Evolutionary conservation across 108 stramenopile species (phyloP).

Genomic region (Nitzschia sp.): DNA sequence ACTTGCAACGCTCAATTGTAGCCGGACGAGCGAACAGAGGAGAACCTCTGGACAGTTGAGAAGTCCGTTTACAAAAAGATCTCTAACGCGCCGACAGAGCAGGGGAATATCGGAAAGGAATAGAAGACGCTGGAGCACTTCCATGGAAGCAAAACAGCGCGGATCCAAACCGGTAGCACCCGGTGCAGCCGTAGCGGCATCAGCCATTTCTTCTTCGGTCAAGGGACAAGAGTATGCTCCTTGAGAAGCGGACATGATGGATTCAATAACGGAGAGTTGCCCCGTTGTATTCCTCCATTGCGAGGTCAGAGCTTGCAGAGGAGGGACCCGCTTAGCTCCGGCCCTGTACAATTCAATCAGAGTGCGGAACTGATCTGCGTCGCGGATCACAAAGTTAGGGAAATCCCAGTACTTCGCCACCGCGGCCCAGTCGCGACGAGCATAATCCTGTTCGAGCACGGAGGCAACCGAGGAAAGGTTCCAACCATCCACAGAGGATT

Average conservation of each 20-base stretch:
- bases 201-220: slow-evolving; percentile 65
- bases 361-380: slow-evolving; percentile 63
- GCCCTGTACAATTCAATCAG: slow-evolving; percentile 79
- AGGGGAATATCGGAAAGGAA: slow-evolving; percentile 74
- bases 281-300: slow-evolving; percentile 79
- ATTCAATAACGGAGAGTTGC: slow-evolving; percentile 78
- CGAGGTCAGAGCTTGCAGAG: slow-evolving; percentile 57
- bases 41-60: slow-evolving; percentile 75
- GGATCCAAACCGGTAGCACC: slow-evolving; percentile 53
- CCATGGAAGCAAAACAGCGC: slow-evolving; percentile 69
- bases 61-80: slow-evolving; percentile 72
- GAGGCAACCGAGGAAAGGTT: slow-evolving; percentile 83
- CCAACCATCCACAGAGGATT: slow-evolving; percentile 56
- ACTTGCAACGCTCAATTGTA: slow-evolving; percentile 47
- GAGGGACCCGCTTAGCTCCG: slow-evolving; percentile 61
- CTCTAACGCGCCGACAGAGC: slow-evolving; percentile 67
- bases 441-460: slow-evolving; percentile 80
- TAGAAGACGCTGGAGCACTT: slow-evolving; percentile 70
- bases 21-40: slow-evolving; percentile 71
- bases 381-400: slow-evolving; percentile 75
- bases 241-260: slow-evolving; percentile 58
- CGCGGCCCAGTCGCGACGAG: slow-evolving; percentile 69
- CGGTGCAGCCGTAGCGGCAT: slow-evolving; percentile 62
- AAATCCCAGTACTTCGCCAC: slow-evolving; percentile 87
- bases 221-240: slow-evolving; percentile 67